Base-by-base conservation (phyloP, 2,329 filamentous ascomycete species). In the Monilinia polystroma region DNA sequence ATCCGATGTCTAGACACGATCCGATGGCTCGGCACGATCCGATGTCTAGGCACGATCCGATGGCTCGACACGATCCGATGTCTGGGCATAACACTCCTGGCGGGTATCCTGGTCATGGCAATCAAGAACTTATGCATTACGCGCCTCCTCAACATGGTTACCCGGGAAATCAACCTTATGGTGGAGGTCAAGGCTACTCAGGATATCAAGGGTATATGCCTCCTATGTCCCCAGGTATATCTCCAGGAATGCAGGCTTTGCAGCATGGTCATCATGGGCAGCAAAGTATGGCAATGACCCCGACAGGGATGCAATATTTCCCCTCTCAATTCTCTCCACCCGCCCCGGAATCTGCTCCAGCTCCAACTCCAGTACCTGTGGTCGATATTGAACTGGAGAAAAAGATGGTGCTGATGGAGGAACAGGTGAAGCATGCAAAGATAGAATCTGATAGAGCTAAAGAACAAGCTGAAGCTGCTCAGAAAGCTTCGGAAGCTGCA, bases 381-480 rank as follows among this genome's bases (percentile, higher is more conserved):
- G 64, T 67, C 20, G 73, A 74, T 66, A 69, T 71, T 49, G 73
- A 73, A 56, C 67, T 70, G 56, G 82, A 84, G 68, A 81, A 89
- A 66, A 86, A 86, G 72, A 80, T 89, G 69, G 80, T 80, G n/a
- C 82, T 89, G 66, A 83, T 88, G 69, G 82, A 85, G 69, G 83
- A 89, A 71, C 77, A 91, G 67, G 81, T 84, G 70, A 72, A 70
- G 38, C 67, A 70, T 20, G 78, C 12, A 79, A 85, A 54, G 81
- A 85, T 65, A n/a, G 53, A 65, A 47, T 65, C 63, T 10, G 63
- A 65, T 41, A 59, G 45, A 35, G 63, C 63, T 69, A 78, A 76
- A 4, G 80, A 75, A 51, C 70, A 82, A 66, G 81, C 80, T 41
- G 79, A 77, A 69, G 79, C 59, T 26, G 64, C 64, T 10, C 63